Evolutionary conservation across 2,329 filamentous ascomycete species (phyloP).

Genomic region (Curvularia eragrostidis): DNA sequence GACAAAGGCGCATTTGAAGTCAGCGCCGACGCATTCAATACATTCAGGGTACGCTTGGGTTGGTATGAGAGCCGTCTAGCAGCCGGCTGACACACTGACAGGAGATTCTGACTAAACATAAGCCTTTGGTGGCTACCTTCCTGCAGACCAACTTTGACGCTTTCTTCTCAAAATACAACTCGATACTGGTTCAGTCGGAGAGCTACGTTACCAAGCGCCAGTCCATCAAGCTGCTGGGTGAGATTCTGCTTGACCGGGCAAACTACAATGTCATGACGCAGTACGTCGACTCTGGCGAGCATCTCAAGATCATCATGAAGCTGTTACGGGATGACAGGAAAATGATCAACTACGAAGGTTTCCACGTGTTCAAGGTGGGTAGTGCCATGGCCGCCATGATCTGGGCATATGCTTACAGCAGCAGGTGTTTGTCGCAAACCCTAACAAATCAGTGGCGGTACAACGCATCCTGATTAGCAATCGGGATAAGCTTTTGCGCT

Average conservation of each 20-base stretch:
- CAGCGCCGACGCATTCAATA: conserved; percentile 95
- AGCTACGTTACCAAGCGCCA: conserved; percentile 98
- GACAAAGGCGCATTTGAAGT: conserved; percentile 97
- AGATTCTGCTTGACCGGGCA: conserved; percentile 90
- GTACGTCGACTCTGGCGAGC: conserved; percentile 93
- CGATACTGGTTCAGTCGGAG: conserved; percentile 83
- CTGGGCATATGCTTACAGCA: conserved; percentile 17
- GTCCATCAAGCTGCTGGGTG: conserved; percentile 95
- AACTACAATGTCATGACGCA: conserved; percentile 99
- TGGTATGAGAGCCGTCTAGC: neutral
- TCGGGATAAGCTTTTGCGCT: conserved; percentile 85
- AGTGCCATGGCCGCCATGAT: neutral
- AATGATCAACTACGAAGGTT: conserved; percentile 99
- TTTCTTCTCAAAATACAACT: conserved; percentile 93
- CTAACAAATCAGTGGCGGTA: conserved; percentile 95
- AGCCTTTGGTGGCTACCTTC: conserved; percentile 86
- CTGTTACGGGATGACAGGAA: conserved; percentile 91
- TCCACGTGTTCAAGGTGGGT: conserved; percentile 91
- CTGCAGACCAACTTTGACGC: conserved; percentile 87
- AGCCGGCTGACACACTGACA: conserved; percentile 50
- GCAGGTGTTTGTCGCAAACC: conserved; percentile 94
- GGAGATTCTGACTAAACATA: conserved; percentile 95
- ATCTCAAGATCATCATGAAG: conserved; percentile 99
- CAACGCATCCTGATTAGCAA: conserved; percentile 97
- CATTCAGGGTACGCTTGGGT: conserved; percentile 74